Percentiles rank a stretch among this genome's conserved stretches.
Conservation (phyloP, 805 yeast species). For the Kuraishia piskuri region DNA sequence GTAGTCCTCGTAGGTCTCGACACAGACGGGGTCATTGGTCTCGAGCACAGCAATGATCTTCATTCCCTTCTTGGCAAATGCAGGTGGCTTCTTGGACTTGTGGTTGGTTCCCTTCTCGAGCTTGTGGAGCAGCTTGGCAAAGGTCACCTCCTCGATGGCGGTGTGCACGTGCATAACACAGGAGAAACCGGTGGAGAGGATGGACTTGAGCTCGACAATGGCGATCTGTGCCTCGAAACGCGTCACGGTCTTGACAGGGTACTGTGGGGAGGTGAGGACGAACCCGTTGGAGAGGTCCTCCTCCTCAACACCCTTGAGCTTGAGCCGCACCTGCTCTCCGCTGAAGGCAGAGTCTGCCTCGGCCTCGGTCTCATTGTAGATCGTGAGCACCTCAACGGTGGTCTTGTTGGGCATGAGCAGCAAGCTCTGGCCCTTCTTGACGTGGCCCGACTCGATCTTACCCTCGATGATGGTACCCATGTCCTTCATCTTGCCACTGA, state of each 20-base stretch:
- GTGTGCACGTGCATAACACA: conserved; percentile 99
- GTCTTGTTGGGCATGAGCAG: conserved; percentile 89
- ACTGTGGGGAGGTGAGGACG: conserved; percentile 76
- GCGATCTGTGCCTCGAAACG: conserved; percentile 94
- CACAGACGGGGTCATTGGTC: conserved; percentile 80
- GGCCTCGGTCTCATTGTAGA: conserved; percentile 91
- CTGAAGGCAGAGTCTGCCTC: conserved; percentile 86
- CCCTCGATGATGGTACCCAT: conserved; percentile 98
- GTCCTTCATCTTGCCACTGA: conserved; percentile 91
- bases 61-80: conserved; percentile 98
- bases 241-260: conserved; percentile 88
- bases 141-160: conserved; percentile 90
- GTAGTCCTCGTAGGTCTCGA: conserved; percentile 85
- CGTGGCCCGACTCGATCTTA: conserved; percentile 92
- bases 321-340: conserved; percentile 96
- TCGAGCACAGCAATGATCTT: conserved; percentile 91
- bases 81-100: conserved; percentile 93
- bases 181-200: conserved; percentile 89
- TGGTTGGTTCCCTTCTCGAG: conserved; percentile 95
- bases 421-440: conserved; percentile 68
- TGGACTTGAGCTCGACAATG: conserved; percentile 91
- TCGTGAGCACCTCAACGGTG: conserved; percentile 74
- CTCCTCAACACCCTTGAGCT: conserved; percentile 92
- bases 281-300: conserved; percentile 91
- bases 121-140: conserved; percentile 80